Base-by-base conservation (phyloP, 306 rosid species). In the Malus sieversii region DNA sequence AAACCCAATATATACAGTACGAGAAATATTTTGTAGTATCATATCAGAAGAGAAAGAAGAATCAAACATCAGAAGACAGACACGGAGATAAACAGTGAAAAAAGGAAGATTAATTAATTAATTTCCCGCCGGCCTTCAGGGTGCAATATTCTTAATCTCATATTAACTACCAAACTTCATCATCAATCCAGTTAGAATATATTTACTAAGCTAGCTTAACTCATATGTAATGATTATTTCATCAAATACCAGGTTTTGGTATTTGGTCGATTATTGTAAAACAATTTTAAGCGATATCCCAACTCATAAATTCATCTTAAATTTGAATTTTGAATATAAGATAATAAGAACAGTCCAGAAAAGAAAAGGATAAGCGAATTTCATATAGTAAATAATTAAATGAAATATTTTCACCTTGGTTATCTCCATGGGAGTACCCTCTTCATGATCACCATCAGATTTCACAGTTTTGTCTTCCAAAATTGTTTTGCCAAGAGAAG, bases 401-500 rank as follows among this genome's bases (percentile, higher is more conserved):
- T 29, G 19, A 63, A 68, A 80, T 59, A 46, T 10, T 40, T 22
- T 72, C 71, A 83, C 87, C 86, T 83, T 84, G 58, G 25, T 35
- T 48, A 63, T 32, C 53, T 66, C 73, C 32, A 42, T 66, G 52
- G 78, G 71, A 55, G 71, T 38, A 48, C 42, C 46, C 16, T 72
- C 74, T 75, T 77, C 85, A 35, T 76, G 71, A 42, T 71, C 80
- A 71, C 25, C 51, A 0, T 70, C 73, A 6, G 77, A 73, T 57
- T 83, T 68, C 81, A 52, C 59, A 18, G 63, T 70, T 35, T 69
- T 77, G 6, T 63, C 82, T 46, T 75, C 84, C 77, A 51, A 72
- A 40, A 35, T 13, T 53, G 71, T 8, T 72, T 64, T 42, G 72
- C 79, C 81, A 27, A 57, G 52, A 25, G 22, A 64, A 82, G 80